Conservation (phyloP, 2,329 filamentous ascomycete species). For the Colletotrichum cuscutae region DNA sequence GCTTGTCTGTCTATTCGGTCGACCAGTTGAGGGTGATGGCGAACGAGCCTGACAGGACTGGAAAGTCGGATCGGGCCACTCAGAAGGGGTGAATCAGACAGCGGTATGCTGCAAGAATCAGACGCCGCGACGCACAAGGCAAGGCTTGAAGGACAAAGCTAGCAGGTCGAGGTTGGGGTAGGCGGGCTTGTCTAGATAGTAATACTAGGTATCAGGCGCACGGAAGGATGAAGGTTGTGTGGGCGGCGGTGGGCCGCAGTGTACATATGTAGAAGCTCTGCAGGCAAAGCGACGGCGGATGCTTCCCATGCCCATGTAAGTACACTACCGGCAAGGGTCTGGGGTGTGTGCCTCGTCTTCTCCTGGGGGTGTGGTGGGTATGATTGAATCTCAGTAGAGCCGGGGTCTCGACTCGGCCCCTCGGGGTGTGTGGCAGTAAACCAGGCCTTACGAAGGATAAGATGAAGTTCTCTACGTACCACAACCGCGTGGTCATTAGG, state of each 20-base stretch:
- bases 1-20: conserved; percentile 8
- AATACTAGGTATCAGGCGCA: conserved; percentile 26
- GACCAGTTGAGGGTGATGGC: conserved; percentile 25
- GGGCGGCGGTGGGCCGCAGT: conserved; percentile 30
- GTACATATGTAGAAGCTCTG: conserved; percentile 34
- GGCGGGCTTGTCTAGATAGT: conserved; percentile 33
- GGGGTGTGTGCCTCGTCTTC: conserved; percentile 25
- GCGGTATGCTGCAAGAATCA: conserved; percentile 35
- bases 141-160: conserved; percentile 29
- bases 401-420: conserved; percentile 26
- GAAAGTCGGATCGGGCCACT: conserved; percentile 32
- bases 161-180: conserved; percentile 28
- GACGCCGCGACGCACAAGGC: conserved; percentile 35
- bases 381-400: conserved; percentile 33
- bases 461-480: conserved; percentile 12
- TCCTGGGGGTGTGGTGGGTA: conserved; percentile 34
- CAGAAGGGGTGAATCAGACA: conserved; percentile 19
- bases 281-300: conserved; percentile 23
- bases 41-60: conserved; percentile 12
- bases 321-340: conserved; percentile 37
- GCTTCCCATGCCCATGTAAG: conserved; percentile 24
- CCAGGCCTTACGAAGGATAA: conserved; percentile 25
- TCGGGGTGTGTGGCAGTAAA: conserved; percentile 25
- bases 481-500: background rate
- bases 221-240: conserved; percentile 22